These are phyloP conservation scores for Neurospora sp. DNA, from an alignment of 495 filamentous ascomycete genomes.

Conservation along the genomic window DNA sequence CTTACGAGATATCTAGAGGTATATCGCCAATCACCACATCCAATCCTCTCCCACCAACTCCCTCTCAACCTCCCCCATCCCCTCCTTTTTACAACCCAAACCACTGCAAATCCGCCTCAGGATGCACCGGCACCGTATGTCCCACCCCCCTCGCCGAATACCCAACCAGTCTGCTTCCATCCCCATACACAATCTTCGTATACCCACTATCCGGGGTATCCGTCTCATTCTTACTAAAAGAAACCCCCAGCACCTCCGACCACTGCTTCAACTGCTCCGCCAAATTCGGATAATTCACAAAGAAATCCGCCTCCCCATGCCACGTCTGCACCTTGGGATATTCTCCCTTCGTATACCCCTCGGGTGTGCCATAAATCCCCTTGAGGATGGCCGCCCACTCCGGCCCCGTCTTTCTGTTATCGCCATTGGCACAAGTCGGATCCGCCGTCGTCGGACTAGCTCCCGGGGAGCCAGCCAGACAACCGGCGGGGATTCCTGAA, in stretches of 20 bases:
- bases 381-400: conserved; percentile 24
- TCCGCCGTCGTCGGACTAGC: conserved; percentile 30
- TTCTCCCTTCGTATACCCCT: conserved; percentile 20
- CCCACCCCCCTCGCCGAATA: conserved; percentile 37
- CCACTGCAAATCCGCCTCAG: conserved; percentile 30
- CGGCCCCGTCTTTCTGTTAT: conserved; percentile 11
- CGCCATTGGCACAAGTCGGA: conserved; percentile 14
- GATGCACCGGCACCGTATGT: conserved; percentile 35
- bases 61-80: neutral
- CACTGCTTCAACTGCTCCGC: conserved; percentile 41
- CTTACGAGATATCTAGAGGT: neutral
- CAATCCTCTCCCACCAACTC: neutral
- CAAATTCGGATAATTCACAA: conserved; percentile 22
- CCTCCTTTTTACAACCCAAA: conserved; percentile 19
- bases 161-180: conserved; percentile 29
- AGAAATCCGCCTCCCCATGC: conserved; percentile 26
- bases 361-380: conserved; percentile 14
- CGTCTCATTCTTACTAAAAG: conserved; percentile 19
- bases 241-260: conserved; percentile 22
- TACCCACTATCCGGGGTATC: conserved; percentile 27
- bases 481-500: conserved; percentile 29
- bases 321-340: conserved; percentile 30
- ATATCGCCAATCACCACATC: neutral
- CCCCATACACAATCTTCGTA: conserved; percentile 34
- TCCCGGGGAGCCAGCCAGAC: conserved; percentile 24